Evolutionary conservation across 176 grass and related monocot genomes (phyloP), one percentile per base, ranked within the genome.

Genomic region (Aechmea fasciata): DNA sequence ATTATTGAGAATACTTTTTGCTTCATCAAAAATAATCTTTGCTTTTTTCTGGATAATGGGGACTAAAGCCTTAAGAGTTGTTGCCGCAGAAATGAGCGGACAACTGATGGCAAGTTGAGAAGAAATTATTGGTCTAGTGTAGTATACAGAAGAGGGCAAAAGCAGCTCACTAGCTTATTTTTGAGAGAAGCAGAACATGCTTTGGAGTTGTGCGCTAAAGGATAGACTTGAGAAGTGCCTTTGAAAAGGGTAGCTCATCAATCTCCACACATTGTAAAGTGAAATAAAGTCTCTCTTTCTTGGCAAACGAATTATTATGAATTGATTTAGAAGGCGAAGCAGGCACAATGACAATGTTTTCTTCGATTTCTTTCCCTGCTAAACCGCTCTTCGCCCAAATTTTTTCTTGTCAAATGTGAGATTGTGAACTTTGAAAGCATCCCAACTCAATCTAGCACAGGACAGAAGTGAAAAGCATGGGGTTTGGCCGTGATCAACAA

Each of bases 91-190:
- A 79, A 11, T 2, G 74, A 83, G 0, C 68, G 47, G 12, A 57
- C 28, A 0, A 67, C 11, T 13, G 10, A 63, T 49, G 68, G 1
- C 0, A 63, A 73, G 73, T 81, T 47, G 23, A 74, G 52, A 19
- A 78, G 41, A 78, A 85, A 85, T 57, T 33, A 1, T 0, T 73
- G 73, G 62, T 83, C 81, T 0, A 83, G 83, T 65, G 75, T 91
- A 75, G 81, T 91, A n/a, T 96, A 87, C 73, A 77, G 88, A 70
- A 87, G 64, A 90, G 86, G 93, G 18, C 88, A 92, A 78, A 96
- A 96, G 48, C 86, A 85, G 22, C 81, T 92, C 18, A 71, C 88
- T 5, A 82, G 70, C 69, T n/a, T 87, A 50, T 96, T 96, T 67
- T 70, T 92, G 4, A 83, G 83, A 67, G 86, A 96, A 73, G 83